Base-by-base conservation (phyloP, 2,329 filamentous ascomycete species). In the Ilyonectria mors-panacis region DNA sequence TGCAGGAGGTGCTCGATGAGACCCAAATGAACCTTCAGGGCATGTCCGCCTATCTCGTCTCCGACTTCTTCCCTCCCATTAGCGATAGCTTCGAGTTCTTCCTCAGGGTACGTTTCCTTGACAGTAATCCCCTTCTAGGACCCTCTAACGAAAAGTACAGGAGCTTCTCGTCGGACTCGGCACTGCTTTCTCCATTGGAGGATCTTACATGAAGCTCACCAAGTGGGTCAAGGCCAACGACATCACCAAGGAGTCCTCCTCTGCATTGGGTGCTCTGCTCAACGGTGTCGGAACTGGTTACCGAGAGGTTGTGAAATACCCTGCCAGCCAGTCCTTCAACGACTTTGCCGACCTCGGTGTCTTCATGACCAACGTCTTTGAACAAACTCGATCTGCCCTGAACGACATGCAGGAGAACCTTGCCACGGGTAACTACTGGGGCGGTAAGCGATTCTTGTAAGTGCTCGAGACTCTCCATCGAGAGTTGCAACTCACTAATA, bases 351-450 rank as follows among this genome's bases (percentile, higher is more conserved):
- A 51, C 15, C 57, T 59, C 4, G 35, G 44, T 13, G 47, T 50
- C 28, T 59, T 59, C 12, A 51, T 59, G 45, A 59, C 57, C 21
- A 59, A 59, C 15, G 21, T 59, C 30, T 59, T 59, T 42, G 57
- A 59, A 33, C 57, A 59, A 23, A 59, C 57, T 13, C 57, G 57
- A 15, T 35, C 26, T 23, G 17, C 57, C 17, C 28, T 59, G 39
- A 59, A 59, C 19, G 47, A 59, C 13, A 50, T 59, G 44, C 57
- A 59, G 26, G 44, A 59, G 57, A 59, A 50, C 21, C 57, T 59
- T 5, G 57, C 57, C 17, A 42, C 30, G 19, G 57, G 57, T 39
- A 50, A 59, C 45, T 50, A 26, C 19, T 50, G 30, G 30, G 45
- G 45, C 6, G 57, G 45, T 6, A 23, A 42, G 17, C 17, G 21